phyloP scores from a whole-genome alignment of 2,329 filamentous ascomycete species.

The Colletotrichum gigasporum region DNA sequence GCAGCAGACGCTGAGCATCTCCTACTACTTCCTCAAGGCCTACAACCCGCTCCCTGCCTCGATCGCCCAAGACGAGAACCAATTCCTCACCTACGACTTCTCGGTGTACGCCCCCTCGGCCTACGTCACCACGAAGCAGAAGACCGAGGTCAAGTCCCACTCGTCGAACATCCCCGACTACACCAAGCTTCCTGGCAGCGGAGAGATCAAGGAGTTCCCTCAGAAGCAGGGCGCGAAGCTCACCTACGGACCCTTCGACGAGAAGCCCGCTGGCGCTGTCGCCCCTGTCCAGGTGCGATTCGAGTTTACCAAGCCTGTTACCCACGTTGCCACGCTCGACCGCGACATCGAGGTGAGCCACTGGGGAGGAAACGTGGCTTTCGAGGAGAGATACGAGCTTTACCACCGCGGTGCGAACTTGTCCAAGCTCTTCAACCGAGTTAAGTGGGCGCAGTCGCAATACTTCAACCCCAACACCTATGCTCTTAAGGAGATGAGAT shows the following conservation, averaged over 20 bases:
- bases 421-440: constrained; percentile 76
- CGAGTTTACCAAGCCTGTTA: constrained; percentile 93
- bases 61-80: constrained; percentile 85
- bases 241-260: constrained; percentile 89
- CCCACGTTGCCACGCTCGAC: constrained; percentile 81
- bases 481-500: constrained; percentile 83
- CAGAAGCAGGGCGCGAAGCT: constrained; percentile 86
- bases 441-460: constrained; percentile 76
- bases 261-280: constrained; percentile 79
- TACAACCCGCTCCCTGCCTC: constrained; percentile 81
- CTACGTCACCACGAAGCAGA: constrained; percentile 90
- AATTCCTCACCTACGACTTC: constrained; percentile 88
- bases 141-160: constrained; percentile 94
- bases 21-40: constrained; percentile 82
- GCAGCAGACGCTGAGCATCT: constrained; percentile 88
- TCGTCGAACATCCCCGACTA: constrained; percentile 84
- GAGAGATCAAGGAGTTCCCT: constrained; percentile 70
- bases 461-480: constrained; percentile 82
- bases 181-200: constrained; percentile 73
- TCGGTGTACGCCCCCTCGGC: constrained; percentile 85
- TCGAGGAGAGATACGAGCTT: constrained; percentile 92
- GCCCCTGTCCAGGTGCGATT: constrained; percentile 84
- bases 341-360: constrained; percentile 95
- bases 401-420: constrained; percentile 87
- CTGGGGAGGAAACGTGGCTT: constrained; percentile 96